Conservation (phyloP, 306 rosid species). For the Vigna trinervia region DNA sequence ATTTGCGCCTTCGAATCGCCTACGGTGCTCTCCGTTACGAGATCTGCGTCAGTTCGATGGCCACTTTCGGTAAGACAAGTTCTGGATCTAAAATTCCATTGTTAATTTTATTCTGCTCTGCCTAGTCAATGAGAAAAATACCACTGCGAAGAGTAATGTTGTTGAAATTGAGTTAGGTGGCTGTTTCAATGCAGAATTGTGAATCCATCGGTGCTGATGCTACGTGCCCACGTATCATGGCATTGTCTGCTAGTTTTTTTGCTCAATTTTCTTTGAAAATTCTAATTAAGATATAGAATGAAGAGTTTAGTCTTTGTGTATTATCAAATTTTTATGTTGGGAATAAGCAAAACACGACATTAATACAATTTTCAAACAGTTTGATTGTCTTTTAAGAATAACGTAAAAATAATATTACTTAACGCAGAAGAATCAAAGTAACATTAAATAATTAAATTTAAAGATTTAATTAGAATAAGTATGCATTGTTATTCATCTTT, state of each 20-base stretch:
- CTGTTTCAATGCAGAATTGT: neutral
- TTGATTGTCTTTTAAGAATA: no score
- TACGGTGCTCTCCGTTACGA: conserved; percentile 69
- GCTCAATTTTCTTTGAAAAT: neutral
- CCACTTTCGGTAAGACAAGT: conserved; percentile 65
- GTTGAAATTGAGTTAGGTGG: conserved; percentile 30
- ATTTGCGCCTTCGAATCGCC: conserved; percentile 62
- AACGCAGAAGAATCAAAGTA: no score
- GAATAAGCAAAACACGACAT: no score
- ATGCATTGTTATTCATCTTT: no score
- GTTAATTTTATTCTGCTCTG: conserved; percentile 1
- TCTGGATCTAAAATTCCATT: conserved; percentile 10
- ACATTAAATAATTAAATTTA: no score
- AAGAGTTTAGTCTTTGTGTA: neutral
- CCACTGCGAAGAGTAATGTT: neutral
- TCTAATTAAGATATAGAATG: neutral
- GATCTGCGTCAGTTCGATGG: conserved; percentile 63
- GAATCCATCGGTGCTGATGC: conserved; percentile 9
- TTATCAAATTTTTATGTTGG: neutral
- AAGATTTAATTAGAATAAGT: no score
- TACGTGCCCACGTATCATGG: conserved; percentile 35
- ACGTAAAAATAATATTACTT: no score
- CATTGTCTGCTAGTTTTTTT: neutral
- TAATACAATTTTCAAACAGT: no score
- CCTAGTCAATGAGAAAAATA: conserved; percentile 41